Conservation (phyloP, 2,329 filamentous ascomycete species). For the Venturia effusa region DNA sequence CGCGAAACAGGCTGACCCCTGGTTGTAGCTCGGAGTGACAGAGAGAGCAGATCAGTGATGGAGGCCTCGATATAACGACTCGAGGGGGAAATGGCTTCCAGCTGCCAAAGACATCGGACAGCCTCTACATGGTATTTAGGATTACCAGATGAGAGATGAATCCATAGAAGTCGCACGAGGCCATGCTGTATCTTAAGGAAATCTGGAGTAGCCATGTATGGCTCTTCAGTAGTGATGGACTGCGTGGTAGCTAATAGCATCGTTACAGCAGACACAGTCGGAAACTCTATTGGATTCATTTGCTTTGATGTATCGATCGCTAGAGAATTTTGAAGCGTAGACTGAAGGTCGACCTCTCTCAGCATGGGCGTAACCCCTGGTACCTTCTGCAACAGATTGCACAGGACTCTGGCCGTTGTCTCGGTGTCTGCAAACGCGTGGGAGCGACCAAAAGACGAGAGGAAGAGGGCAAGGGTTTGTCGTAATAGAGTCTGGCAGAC, state of each 20-base stretch:
- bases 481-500: slow-evolving; percentile 2
- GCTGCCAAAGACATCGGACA: slow-evolving; percentile 72
- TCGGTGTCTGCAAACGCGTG: neutral
- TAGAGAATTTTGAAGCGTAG: neutral
- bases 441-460: neutral
- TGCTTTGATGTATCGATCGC: neutral
- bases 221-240: slow-evolving; percentile 16
- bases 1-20: neutral
- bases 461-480: slow-evolving; percentile 3
- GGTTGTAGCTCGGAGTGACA: neutral
- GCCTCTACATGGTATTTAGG: slow-evolving; percentile 94
- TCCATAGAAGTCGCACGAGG: slow-evolving; percentile 66
- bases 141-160: slow-evolving; percentile 65
- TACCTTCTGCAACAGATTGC: slow-evolving; percentile 18
- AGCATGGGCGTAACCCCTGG: slow-evolving; percentile 4
- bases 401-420: neutral
- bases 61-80: slow-evolving; percentile 72
- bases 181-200: slow-evolving; percentile 53
- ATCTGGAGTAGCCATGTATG: slow-evolving; percentile 29
- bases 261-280: slow-evolving; percentile 15
- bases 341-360: neutral
- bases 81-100: slow-evolving; percentile 61
- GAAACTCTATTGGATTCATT: slow-evolving; percentile 2
- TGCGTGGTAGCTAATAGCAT: slow-evolving; percentile 25
- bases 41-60: slow-evolving; percentile 53